phyloP scores from a whole-genome alignment of 345 rosid genomes.

The Pistacia atlantica region DNA sequence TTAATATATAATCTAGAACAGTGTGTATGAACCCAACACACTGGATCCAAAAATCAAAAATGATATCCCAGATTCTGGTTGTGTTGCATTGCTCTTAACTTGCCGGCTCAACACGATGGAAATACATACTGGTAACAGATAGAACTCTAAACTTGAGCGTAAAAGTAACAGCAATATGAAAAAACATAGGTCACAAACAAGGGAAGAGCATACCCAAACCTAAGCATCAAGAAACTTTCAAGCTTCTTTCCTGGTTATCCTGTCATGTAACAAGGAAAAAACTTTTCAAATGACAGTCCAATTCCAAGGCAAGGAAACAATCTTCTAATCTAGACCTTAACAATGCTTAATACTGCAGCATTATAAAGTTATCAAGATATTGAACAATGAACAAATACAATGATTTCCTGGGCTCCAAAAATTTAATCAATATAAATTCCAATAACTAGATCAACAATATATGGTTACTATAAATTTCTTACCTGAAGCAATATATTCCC shows the following conservation, averaged over 20 bases:
- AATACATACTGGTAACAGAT: not conserved
- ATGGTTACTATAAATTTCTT: conserved; percentile 7
- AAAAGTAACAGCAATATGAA: not conserved
- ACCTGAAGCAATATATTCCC: conserved; percentile 99
- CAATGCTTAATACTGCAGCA: not conserved
- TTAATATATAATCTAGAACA: conserved; percentile 13
- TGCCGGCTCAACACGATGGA: conserved; percentile 8
- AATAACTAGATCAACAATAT: not conserved
- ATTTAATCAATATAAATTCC: not conserved
- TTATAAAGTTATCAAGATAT: not conserved
- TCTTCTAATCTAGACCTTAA: not conserved
- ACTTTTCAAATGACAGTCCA: conserved; percentile 2
- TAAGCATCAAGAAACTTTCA: conserved; percentile 31
- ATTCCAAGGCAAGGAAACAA: not conserved
- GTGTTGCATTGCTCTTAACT: conserved; percentile 9
- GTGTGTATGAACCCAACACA: not conserved
- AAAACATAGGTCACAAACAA: not conserved
- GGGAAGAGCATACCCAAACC: conserved; percentile 16
- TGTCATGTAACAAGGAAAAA: conserved; percentile 35
- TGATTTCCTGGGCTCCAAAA: not conserved
- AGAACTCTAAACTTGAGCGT: not conserved
- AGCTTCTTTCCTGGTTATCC: conserved; percentile 96
- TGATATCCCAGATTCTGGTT: not conserved
- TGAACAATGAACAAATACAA: not conserved
- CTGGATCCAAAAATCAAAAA: conserved; percentile 16